Evolutionary conservation across 192 early-diverging fungal species (phyloP), one percentile per base, ranked within the genome.

Genomic region (Lobulomyces angularis): DNA sequence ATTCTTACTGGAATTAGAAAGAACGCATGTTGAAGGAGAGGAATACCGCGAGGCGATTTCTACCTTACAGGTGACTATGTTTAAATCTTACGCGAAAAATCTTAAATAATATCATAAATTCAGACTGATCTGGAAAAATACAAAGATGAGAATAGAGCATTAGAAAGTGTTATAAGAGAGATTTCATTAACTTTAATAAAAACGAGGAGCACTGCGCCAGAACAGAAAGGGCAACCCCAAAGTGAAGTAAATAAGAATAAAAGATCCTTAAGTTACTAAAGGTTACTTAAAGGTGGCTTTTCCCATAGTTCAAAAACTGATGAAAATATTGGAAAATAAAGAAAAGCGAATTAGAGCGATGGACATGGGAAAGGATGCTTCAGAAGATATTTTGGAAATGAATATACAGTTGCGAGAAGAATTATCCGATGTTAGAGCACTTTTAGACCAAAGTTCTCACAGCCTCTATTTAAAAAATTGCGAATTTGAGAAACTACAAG

Each of bases 91-190:
- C 45, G 25, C 16, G n/a, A n/a, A 1, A 33, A 17, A 16, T 27
- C 6, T 44, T 20, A 19, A 43, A 17, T 44, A 19, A 24, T 18
- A 33, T 21, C 17, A 17, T 4, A 8, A 25, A 27, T 17, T 21
- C 27, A 51, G 53, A 44, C 19, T 31, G 59, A 61, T 8, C 14
- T 43, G 9, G n/a, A 27, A 46, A 14, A 6, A 41, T 35, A n/a
- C 3, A 34, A 58, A 50, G 48, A 37, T 27, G 56, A 63, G 26
- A 62, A 58, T 26, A 8, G 35, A 12, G 30, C 48, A 8, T 35
- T 69, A 1, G 61, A 64, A 34, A 53, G 58, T 3, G 57, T 54
- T 35, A 54, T 69, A 17, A 60, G 58, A 39, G 61, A 69, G 40
- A 35, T 69, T 7, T 64, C 62, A 1, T 27, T 37, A 6, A 53